These are phyloP conservation scores for Aureobasidium sp. DNA, from an alignment of 2,329 filamentous ascomycete species.

Conservation along the genomic window DNA sequence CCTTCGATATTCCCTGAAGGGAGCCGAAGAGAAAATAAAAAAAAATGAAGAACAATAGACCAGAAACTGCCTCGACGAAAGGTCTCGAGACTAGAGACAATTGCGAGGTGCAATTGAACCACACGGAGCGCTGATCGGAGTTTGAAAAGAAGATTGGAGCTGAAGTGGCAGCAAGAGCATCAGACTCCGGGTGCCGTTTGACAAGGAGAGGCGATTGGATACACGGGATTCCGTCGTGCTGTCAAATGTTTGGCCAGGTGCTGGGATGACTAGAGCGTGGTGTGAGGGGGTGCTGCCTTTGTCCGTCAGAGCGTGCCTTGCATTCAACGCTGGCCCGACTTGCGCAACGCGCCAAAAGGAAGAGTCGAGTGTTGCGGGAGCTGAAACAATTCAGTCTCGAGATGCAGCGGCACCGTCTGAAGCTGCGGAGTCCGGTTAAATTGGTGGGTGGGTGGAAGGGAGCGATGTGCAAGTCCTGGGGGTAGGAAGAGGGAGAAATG, in stretches of 20 bases:
- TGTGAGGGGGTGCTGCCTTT: constrained; percentile 17
- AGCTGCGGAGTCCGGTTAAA: neutral
- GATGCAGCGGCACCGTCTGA: neutral
- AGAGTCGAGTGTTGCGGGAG: constrained; percentile 8
- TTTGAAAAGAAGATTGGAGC: constrained; percentile 14
- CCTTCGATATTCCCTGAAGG: neutral
- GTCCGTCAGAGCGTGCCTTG: constrained; percentile 18
- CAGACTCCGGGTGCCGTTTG: constrained; percentile 8
- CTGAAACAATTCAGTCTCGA: constrained; percentile 11
- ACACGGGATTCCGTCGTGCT: constrained; percentile 2
- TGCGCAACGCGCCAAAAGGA: constrained; percentile 14
- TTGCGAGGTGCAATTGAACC: constrained; percentile 6
- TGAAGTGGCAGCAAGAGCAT: constrained; percentile 13
- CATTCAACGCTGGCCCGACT: constrained; percentile 16
- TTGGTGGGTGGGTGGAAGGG: neutral
- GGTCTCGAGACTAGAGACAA: constrained; percentile 3
- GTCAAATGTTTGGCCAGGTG: constrained; percentile 16
- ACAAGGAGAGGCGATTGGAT: constrained; percentile 15
- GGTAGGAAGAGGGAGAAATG: neutral
- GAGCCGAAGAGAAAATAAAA: neutral
- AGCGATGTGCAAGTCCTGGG: neutral
- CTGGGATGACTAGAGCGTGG: constrained; percentile 16
- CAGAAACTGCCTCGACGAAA: neutral
- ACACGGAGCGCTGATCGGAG: constrained; percentile 6
- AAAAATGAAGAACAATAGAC: neutral